A percentile compares a stretch with the other conserved stretches of the same genome.
Evolutionary conservation across 495 filamentous ascomycete genomes (phyloP).

Genomic region (Hyaloscypha finlandica): DNA sequence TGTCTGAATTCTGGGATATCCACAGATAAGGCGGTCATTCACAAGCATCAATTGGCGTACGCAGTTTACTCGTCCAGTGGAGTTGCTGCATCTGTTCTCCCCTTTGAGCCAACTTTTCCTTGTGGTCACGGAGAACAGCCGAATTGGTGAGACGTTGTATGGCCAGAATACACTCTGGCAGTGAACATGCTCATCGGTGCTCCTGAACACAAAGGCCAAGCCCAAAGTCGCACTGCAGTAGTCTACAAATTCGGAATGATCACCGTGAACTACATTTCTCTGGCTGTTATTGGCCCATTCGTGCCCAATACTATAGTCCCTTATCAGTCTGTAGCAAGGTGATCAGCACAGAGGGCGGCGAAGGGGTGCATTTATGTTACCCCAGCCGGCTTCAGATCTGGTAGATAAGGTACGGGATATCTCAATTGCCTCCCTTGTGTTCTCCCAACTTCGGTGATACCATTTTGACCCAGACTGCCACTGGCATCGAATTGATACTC

Average conservation of each 20-base stretch:
- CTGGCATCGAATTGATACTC: background rate
- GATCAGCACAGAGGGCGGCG: too few relatives aligned
- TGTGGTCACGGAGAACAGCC: too few relatives aligned
- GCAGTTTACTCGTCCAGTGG: too few relatives aligned
- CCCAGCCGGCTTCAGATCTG: background rate
- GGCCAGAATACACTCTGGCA: too few relatives aligned
- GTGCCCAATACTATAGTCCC: background rate
- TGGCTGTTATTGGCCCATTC: background rate
- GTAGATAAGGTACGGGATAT: slow-evolving; percentile 8
- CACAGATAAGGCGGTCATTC: background rate
- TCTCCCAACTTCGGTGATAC: background rate
- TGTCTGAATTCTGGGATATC: background rate
- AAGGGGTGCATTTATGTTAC: too few relatives aligned
- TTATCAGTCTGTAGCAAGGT: background rate
- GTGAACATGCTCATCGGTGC: too few relatives aligned
- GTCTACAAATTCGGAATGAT: background rate
- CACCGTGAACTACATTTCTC: background rate
- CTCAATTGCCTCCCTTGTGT: slow-evolving; percentile 1
- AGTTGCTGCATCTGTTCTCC: too few relatives aligned
- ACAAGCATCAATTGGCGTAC: background rate
- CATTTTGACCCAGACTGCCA: too few relatives aligned
- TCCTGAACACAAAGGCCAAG: background rate
- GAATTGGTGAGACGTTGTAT: too few relatives aligned
- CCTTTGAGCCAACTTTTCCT: too few relatives aligned
- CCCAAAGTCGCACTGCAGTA: background rate